A percentile compares a stretch with the other conserved stretches of the same genome.
Evolutionary conservation across 2,329 filamentous ascomycete genomes (phyloP).

Genomic region (Pseudogymnoascus verrucosus): DNA sequence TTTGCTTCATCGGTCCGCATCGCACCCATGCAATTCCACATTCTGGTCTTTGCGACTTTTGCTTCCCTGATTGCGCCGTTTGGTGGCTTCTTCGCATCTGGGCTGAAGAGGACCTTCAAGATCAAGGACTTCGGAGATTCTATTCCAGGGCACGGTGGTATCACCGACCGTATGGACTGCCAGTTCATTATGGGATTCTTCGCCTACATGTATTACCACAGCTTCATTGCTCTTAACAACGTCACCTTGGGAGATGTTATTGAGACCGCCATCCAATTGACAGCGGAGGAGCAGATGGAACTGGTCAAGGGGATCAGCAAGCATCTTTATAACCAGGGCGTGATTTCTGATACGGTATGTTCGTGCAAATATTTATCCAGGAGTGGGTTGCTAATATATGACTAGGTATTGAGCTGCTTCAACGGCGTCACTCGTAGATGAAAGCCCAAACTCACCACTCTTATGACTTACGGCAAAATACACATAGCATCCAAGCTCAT

Average conservation of each 20-base stretch:
- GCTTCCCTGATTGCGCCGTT: conserved; percentile 96
- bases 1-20: conserved; percentile 64
- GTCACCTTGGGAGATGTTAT: conserved; percentile 79
- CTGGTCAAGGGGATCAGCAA: conserved; percentile 56
- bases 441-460: conserved; percentile 3
- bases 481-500: conserved; percentile 7
- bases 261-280: conserved; percentile 80
- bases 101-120: conserved; percentile 97
- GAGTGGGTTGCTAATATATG: conserved; percentile 1
- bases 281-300: conserved; percentile 82
- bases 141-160: conserved; percentile 93
- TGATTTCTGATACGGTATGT: conserved; percentile 27
- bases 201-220: conserved; percentile 96
- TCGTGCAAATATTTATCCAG: neutral
- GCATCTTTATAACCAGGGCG: conserved; percentile 57
- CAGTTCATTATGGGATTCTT: conserved; percentile 99
- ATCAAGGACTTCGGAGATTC: conserved; percentile 99
- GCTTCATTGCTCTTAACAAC: conserved; percentile 87
- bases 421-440: conserved; percentile 7
- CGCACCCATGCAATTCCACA: conserved; percentile 88
- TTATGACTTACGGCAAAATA: conserved; percentile 6
- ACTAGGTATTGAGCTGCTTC: conserved; percentile 6
- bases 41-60: conserved; percentile 82
- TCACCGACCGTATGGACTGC: conserved; percentile 98
- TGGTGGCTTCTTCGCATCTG: conserved; percentile 95